Conservation (phyloP, 1,139 yeast genomes). For the Martiniozyma asiatica region DNA sequence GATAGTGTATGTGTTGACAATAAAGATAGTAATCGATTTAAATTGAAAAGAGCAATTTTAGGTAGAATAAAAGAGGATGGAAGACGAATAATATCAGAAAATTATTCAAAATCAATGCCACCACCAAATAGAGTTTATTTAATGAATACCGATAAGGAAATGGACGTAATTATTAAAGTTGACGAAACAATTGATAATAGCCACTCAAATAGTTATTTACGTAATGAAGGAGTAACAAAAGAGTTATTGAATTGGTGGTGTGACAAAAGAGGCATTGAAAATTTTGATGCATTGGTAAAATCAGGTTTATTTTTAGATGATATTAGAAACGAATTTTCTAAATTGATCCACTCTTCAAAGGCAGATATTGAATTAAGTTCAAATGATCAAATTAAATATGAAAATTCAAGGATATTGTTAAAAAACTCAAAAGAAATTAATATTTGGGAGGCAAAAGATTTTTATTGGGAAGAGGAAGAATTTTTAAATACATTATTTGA, state of each 20-base stretch:
- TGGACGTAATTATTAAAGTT: constrained; percentile 14
- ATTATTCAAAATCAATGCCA: constrained; percentile 18
- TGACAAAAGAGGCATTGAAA: constrained; percentile 1
- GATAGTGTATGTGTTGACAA: constrained; percentile 7
- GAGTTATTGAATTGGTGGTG: constrained; percentile 8
- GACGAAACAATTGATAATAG: constrained; percentile 8
- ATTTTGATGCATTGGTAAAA: too few relatives aligned
- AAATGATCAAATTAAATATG: too few relatives aligned
- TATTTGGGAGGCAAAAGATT: constrained; percentile 14
- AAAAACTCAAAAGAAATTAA: constrained; percentile 8
- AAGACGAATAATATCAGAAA: constrained; percentile 18
- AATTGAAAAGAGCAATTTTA: constrained; percentile 5
- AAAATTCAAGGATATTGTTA: too few relatives aligned
- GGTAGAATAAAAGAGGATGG: constrained; percentile 17
- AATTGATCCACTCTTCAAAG: too few relatives aligned
- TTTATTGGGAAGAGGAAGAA: constrained; percentile 17
- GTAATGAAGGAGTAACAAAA: constrained; percentile 14
- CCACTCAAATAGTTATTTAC: not conserved
- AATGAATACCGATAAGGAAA: constrained; percentile 15
- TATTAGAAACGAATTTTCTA: too few relatives aligned
- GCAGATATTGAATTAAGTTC: too few relatives aligned
- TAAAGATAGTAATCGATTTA: constrained; percentile 6
- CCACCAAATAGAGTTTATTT: constrained; percentile 20
- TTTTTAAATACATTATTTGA: constrained; percentile 11
- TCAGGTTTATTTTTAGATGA: too few relatives aligned